Conservation (phyloP, 2,329 filamentous ascomycete genomes). For the Colletotrichum incanum region DNA sequence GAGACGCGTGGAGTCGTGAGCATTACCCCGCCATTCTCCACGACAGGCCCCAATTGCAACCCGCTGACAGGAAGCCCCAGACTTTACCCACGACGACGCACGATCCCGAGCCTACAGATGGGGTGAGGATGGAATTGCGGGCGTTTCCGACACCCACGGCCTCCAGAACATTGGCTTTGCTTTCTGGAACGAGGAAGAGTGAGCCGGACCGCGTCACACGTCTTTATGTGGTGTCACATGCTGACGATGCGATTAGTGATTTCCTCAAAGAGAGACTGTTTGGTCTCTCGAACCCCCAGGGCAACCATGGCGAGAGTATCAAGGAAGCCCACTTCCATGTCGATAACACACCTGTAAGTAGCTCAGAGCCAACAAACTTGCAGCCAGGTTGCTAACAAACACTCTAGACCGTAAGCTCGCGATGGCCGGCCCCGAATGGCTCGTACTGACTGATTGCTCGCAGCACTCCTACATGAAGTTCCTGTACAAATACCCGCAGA, state of each 20-base stretch:
- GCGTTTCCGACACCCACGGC: conserved; percentile 92
- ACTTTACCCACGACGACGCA: conserved; percentile 95
- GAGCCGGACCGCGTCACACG: conserved; percentile 47
- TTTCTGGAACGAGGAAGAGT: conserved; percentile 99
- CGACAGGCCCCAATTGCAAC: conserved; percentile 39
- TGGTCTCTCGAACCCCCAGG: conserved; percentile 94
- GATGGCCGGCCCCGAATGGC: background rate
- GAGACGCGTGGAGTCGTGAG: conserved; percentile 96
- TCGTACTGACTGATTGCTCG: conserved; percentile 43
- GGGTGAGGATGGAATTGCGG: conserved; percentile 97
- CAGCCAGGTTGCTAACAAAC: conserved; percentile 17
- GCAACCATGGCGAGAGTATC: conserved; percentile 96
- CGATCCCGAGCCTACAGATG: conserved; percentile 91
- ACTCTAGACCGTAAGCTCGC: conserved; percentile 41
- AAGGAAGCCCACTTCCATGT: conserved; percentile 98
- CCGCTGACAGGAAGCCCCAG: conserved; percentile 60
- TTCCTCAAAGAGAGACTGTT: conserved; percentile 97
- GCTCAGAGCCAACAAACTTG: background rate
- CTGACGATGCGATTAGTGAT: conserved; percentile 73
- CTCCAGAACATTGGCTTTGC: conserved; percentile 94
- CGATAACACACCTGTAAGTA: conserved; percentile 85
- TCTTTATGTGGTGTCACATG: conserved; percentile 35
- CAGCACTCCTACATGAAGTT: conserved; percentile 99
- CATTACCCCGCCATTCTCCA: conserved; percentile 48
- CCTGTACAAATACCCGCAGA: conserved; percentile 97